phyloP scores from a whole-genome alignment of 345 rosid genomes.

The Eucalyptus coolabah region DNA sequence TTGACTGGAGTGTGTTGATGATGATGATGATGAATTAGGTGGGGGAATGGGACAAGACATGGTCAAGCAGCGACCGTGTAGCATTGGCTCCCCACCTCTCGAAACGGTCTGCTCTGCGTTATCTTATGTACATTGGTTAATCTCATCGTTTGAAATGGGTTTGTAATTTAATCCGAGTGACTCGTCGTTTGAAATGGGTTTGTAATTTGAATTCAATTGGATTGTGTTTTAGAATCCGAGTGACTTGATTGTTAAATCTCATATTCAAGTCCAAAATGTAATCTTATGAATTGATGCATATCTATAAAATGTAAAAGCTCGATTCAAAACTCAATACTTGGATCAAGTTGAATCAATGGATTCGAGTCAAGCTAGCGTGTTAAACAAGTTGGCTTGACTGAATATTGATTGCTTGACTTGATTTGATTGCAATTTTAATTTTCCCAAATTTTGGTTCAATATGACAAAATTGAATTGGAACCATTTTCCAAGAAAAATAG shows the following conservation, averaged over 20 bases:
- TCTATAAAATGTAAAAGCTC: neutral
- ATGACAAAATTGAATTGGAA: neutral
- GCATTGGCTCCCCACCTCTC: neutral
- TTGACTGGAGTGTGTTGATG: neutral
- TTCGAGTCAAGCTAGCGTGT: neutral
- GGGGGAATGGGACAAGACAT: neutral
- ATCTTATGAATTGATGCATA: neutral
- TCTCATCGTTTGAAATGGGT: neutral
- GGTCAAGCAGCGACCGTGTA: neutral
- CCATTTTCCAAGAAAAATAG: rapidly evolving
- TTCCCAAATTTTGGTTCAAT: neutral
- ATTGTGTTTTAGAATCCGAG: too few relatives aligned
- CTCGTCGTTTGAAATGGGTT: too few relatives aligned
- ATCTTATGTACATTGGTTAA: neutral
- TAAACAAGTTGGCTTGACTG: neutral
- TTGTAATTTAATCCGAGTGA: neutral
- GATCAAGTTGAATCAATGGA: rapidly evolving
- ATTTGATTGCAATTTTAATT: neutral
- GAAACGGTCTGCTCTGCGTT: neutral
- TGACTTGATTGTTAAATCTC: too few relatives aligned
- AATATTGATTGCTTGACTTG: neutral
- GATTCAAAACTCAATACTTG: too few relatives aligned
- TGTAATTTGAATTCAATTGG: too few relatives aligned
- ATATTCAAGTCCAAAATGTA: neutral
- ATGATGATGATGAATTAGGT: neutral